These are phyloP conservation scores for Aspergillus fumigatus DNA, from an alignment of 2,329 filamentous ascomycete genomes.

Conservation along the genomic window DNA sequence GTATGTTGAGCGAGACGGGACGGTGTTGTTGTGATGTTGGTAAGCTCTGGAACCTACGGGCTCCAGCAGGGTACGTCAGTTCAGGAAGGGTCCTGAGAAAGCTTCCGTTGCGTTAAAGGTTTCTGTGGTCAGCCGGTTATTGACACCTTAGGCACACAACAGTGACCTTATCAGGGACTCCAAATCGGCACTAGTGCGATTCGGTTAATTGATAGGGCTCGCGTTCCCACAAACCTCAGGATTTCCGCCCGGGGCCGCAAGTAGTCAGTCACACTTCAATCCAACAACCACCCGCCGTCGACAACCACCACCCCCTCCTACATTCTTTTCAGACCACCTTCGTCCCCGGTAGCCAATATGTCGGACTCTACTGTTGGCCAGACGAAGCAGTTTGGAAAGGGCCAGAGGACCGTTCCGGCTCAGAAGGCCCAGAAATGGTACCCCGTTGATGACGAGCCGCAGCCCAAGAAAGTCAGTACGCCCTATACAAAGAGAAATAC, in stretches of 20 bases:
- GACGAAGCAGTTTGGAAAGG: conserved; percentile 97
- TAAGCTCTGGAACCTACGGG: conserved; percentile 16
- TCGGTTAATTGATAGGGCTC: conserved; percentile 41
- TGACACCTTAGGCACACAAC: conserved; percentile 8
- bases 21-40: conserved; percentile 3
- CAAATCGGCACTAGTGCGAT: conserved; percentile 35
- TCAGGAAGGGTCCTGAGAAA: conserved; percentile 3
- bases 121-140: not conserved
- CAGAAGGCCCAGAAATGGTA: conserved; percentile 99
- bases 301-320: conserved; percentile 35
- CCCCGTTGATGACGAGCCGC: conserved; percentile 83
- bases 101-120: conserved; percentile 7
- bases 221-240: conserved; percentile 42
- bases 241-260: conserved; percentile 34
- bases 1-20: not conserved
- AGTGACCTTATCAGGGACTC: conserved; percentile 10
- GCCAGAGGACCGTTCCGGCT: conserved; percentile 81
- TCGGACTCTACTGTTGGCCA: conserved; percentile 49
- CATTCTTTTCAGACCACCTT: conserved; percentile 34
- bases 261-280: conserved; percentile 37
- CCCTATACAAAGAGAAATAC: conserved; percentile 18
- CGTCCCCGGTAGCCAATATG: conserved; percentile 50
- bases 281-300: conserved; percentile 40
- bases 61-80: conserved; percentile 26
- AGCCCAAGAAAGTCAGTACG: conserved; percentile 87